Conservation (phyloP, 139 green algal species). For the Tetradesmus obliquus region DNA sequence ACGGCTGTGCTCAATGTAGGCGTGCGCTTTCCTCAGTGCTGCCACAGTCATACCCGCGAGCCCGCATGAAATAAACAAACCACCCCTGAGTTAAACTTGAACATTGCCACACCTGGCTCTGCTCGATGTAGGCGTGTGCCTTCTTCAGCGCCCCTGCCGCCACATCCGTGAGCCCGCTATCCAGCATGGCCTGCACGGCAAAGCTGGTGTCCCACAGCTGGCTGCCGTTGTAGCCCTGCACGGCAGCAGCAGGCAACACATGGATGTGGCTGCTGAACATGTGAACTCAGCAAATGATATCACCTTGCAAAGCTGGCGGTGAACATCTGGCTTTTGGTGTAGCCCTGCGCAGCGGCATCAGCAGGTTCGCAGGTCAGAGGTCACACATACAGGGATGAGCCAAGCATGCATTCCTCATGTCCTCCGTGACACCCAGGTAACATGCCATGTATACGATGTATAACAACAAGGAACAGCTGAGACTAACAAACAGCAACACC, state of each 20-base stretch:
- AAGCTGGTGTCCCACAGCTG: conserved; percentile 99
- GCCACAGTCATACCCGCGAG: too few relatives aligned
- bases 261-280: neutral
- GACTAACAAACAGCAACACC: neutral
- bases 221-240: conserved; percentile 96
- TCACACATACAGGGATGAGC: too few relatives aligned
- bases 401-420: too few relatives aligned
- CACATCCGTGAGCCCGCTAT: conserved; percentile 43
- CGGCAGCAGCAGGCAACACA: too few relatives aligned
- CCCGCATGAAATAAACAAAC: too few relatives aligned
- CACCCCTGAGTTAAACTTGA: too few relatives aligned
- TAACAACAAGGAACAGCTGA: neutral
- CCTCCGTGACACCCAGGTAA: too few relatives aligned
- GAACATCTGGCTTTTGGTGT: neutral
- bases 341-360: neutral
- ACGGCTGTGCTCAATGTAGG: too few relatives aligned
- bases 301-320: neutral
- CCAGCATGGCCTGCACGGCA: conserved; percentile 78
- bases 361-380: neutral
- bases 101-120: conserved; percentile 67
- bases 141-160: conserved; percentile 52
- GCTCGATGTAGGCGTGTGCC: conserved; percentile 88
- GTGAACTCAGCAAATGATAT: neutral
- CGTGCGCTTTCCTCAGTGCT: too few relatives aligned
- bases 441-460: neutral